Evolutionary conservation across 768 basidiomycete species (phyloP).

Genomic region (Coprinopsis cinerea): DNA sequence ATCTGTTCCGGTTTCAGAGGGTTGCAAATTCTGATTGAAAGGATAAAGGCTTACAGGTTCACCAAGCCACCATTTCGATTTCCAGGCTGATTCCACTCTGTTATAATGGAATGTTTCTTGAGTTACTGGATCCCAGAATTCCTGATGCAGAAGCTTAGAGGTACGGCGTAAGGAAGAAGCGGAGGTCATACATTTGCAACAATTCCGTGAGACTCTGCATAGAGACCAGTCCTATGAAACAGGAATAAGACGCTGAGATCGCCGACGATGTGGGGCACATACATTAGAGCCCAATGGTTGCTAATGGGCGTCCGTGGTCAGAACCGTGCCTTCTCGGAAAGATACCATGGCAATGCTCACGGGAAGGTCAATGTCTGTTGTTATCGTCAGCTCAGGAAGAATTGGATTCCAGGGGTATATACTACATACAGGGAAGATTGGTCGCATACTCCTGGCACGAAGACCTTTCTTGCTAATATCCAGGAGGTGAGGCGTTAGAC

Average conservation of each 20-base stretch:
- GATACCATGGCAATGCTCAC: constrained; percentile 36
- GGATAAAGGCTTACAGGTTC: constrained; percentile 58
- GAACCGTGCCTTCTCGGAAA: constrained; percentile 6
- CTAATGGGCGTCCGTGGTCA: constrained; percentile 28
- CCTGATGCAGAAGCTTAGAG: constrained; percentile 33
- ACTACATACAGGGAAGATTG: constrained; percentile 70
- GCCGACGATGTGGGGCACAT: constrained; percentile 14
- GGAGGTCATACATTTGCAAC: constrained; percentile 65
- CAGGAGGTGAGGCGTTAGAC: constrained; percentile 77
- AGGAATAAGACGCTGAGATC: background rate
- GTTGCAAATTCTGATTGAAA: background rate
- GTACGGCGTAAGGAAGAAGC: background rate
- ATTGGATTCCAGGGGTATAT: background rate
- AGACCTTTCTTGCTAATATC: constrained; percentile 77
- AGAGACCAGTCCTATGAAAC: constrained; percentile 70
- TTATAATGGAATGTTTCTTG: constrained; percentile 70
- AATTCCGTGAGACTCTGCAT: constrained; percentile 88
- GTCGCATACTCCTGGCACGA: constrained; percentile 82
- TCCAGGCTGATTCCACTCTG: constrained; percentile 52
- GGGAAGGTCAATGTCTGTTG: constrained; percentile 82
- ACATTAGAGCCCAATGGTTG: constrained; percentile 91
- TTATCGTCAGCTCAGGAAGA: constrained; percentile 10
- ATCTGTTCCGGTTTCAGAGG: constrained; percentile 41
- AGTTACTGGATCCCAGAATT: constrained; percentile 77
- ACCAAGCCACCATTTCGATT: constrained; percentile 79